Evolutionary conservation across 2,329 filamentous ascomycete genomes (phyloP).

Genomic region (Exophiala bonariae): DNA sequence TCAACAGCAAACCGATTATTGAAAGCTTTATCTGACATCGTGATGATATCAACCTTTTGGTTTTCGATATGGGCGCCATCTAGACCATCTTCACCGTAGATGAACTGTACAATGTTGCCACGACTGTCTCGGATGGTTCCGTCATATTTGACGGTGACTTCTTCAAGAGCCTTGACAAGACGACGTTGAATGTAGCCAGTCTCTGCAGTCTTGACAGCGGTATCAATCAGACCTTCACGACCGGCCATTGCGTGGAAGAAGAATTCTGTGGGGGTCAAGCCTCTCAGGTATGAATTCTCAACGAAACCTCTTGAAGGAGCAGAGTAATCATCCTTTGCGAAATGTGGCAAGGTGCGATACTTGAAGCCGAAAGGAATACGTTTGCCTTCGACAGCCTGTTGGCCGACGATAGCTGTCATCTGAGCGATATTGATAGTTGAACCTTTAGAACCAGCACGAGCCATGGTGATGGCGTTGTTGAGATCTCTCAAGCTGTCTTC

Average conservation of each 20-base stretch:
- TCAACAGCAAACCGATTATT: constrained; percentile 82
- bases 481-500: constrained; percentile 90
- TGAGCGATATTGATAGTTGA: constrained; percentile 99
- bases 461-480: constrained; percentile 97
- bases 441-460: constrained; percentile 94
- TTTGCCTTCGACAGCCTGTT: constrained; percentile 97
- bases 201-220: constrained; percentile 97
- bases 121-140: constrained; percentile 96
- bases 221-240: constrained; percentile 99
- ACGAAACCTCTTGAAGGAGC: constrained; percentile 96
- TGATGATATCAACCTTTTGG: constrained; percentile 84
- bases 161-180: constrained; percentile 95
- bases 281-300: constrained; percentile 96
- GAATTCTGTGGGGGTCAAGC: constrained; percentile 92
- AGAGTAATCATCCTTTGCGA: constrained; percentile 99
- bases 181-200: constrained; percentile 99
- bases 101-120: constrained; percentile 93
- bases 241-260: constrained; percentile 99
- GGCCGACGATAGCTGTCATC: constrained; percentile 97
- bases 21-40: constrained; percentile 74
- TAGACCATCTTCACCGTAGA: constrained; percentile 95
- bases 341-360: constrained; percentile 93
- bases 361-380: constrained; percentile 99
- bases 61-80: constrained; percentile 93
- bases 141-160: constrained; percentile 96